phyloP scores from a whole-genome alignment of 257 asterid genomes.

The Solanum infundibuliforme region DNA sequence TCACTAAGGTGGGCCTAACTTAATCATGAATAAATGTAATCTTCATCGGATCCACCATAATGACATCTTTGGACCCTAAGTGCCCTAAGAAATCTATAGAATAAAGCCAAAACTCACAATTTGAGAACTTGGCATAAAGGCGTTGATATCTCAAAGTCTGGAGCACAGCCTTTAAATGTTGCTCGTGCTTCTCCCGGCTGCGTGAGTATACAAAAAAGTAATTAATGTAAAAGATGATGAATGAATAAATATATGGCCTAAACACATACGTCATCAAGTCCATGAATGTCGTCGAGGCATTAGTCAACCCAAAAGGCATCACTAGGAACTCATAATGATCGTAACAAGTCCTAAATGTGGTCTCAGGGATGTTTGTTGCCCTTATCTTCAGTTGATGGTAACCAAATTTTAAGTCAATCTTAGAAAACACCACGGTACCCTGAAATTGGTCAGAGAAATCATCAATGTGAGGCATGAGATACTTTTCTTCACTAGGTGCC shows the following conservation, averaged over 20 bases:
- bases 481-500: neutral
- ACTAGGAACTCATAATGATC: neutral
- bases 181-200: neutral
- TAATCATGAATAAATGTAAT: neutral
- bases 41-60: too few species aligned
- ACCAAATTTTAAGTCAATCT: neutral
- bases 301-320: neutral
- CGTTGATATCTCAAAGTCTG: too few species aligned
- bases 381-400: too few species aligned
- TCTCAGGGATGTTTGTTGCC: neutral
- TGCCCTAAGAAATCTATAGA: too few species aligned
- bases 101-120: too few species aligned
- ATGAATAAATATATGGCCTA: neutral
- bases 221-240: neutral
- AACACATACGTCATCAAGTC: neutral
- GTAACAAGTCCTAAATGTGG: too few species aligned
- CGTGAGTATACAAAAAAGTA: neutral
- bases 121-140: neutral
- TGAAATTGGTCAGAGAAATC: neutral
- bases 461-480: neutral
- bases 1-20: neutral
- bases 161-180: too few species aligned
- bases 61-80: too few species aligned
- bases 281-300: neutral
- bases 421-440: neutral